Percentiles rank a stretch among this genome's conserved stretches.
Evolutionary conservation across 2,329 filamentous ascomycete genomes (phyloP).

Genomic region (Alternaria alternata): DNA sequence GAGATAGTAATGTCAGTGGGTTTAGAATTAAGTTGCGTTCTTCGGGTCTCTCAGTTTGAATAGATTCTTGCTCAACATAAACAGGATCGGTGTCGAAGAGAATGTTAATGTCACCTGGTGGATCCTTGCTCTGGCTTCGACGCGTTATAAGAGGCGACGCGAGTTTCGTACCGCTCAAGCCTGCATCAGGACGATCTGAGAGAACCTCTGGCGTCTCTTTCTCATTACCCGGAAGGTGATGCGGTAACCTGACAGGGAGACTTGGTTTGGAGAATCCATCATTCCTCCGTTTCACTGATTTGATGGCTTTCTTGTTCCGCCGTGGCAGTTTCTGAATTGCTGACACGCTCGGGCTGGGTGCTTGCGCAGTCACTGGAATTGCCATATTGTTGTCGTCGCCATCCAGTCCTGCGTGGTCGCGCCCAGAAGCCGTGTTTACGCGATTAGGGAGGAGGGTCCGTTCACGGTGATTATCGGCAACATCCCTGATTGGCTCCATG

Average conservation of each 20-base stretch:
- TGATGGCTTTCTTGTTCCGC: conserved; percentile 15
- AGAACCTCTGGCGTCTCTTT: not conserved
- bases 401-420: conserved; percentile 1
- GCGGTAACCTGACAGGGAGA: not conserved
- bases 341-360: not conserved
- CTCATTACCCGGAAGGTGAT: not conserved
- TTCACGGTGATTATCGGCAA: conserved; percentile 16
- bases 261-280: not conserved
- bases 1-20: not conserved
- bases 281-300: conserved; percentile 8
- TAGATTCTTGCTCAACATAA: not conserved
- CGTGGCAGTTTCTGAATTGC: not conserved
- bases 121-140: not conserved
- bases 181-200: not conserved
- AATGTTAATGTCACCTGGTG: not conserved
- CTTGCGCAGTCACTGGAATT: not conserved
- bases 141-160: not conserved
- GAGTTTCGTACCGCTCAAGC: not conserved
- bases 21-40: not conserved
- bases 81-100: not conserved
- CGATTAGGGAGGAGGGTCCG: conserved; percentile 18
- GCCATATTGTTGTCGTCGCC: not conserved
- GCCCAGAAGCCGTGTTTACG: conserved; percentile 11
- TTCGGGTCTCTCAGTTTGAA: not conserved
- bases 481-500: conserved; percentile 13